Base-by-base conservation (phyloP, 495 filamentous ascomycete species). In the Pyronema omphalodes region DNA sequence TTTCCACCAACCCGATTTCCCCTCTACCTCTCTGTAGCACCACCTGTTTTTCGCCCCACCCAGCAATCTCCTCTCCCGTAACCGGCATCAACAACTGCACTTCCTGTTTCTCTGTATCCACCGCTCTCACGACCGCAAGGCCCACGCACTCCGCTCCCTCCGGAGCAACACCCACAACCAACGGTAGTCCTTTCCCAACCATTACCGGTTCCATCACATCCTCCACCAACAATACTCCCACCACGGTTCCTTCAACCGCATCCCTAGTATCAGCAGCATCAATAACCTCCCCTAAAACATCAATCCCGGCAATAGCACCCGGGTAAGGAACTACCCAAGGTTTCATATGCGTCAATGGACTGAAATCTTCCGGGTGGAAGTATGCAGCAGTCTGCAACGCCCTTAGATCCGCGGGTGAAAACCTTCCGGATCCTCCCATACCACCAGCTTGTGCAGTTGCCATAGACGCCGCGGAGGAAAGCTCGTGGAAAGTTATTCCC, bases 361-460 rank as follows among this genome's bases (percentile, higher is more conserved):
- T 62, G 48, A 65, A 64, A 35, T 68, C 64, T 4, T 12, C 3
- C 9, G 68, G 69, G 55, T 81, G 75, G 60, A 85, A 80, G 57
- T 83, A 84, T 0, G 78, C 79, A 45, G 77, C 72, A 9, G 71
- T 80, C 54, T 83, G 79, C 75, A 85, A 79, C 39, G 69, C 66
- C 23, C 79, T 71, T 1, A 80, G 61, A 56, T 84, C 77, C 5
- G 72, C 71, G 11, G 76, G 74, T 6, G 76, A 76, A 37, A 73
- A 69, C 18, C 70, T 71, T 29, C 23, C 23, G 5, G 23, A 1
- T 29, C 23, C 23, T 29, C 23, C 23, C 23, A 29, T 29, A 29
- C 23, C 23, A 1, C 23, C 23, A 3, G 44, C 9, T 9, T 29
- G 36, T 14, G 35, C n/a, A 0, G 44, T 41, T 18, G 17, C 33